A percentile compares a stretch with the other conserved stretches of the same genome.
These are phyloP conservation scores for Baorangia bicolor DNA, from an alignment of 768 basidiomycete genomes.

Conservation along the genomic window DNA sequence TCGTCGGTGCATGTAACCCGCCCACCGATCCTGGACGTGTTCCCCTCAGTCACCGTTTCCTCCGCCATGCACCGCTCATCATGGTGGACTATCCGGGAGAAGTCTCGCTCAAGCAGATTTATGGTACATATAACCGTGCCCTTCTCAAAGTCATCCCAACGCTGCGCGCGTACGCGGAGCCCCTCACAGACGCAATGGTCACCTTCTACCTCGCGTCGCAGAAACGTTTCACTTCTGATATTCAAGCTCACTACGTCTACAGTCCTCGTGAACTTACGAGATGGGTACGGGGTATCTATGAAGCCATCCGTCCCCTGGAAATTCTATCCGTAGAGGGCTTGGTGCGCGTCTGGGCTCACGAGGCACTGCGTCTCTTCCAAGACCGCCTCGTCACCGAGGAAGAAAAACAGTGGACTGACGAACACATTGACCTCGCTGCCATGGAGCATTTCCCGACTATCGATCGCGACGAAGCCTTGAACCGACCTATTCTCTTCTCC, in stretches of 20 bases:
- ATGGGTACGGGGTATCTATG: conserved; percentile 97
- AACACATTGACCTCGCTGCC: conserved; percentile 81
- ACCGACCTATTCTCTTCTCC: conserved; percentile 91
- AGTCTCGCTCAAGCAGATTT: conserved; percentile 95
- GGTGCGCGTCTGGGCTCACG: conserved; percentile 97
- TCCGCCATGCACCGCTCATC: conserved; percentile 93
- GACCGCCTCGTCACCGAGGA: conserved; percentile 93
- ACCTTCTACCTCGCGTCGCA: conserved; percentile 93
- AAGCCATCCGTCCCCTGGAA: conserved; percentile 93
- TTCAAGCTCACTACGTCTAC: conserved; percentile 99
- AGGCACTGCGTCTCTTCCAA: conserved; percentile 95
- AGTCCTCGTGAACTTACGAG: conserved; percentile 97
- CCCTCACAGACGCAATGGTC: conserved; percentile 98
- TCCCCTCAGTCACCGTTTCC: conserved; percentile 95
- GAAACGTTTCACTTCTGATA: conserved; percentile 89
- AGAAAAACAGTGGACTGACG: conserved; percentile 94
- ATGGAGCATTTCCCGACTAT: conserved; percentile 93
- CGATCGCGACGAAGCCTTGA: conserved; percentile 80
- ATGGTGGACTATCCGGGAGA: conserved; percentile 99
- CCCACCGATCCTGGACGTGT: conserved; percentile 99
- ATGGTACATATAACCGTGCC: conserved; percentile 96
- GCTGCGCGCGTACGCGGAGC: conserved; percentile 87
- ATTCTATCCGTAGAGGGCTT: conserved; percentile 92
- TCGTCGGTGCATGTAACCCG: conserved; percentile 98
- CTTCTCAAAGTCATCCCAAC: conserved; percentile 94